Evolutionary conservation across 177 flowering plant species (phyloP).

Genomic region (Vitis hybrid): DNA sequence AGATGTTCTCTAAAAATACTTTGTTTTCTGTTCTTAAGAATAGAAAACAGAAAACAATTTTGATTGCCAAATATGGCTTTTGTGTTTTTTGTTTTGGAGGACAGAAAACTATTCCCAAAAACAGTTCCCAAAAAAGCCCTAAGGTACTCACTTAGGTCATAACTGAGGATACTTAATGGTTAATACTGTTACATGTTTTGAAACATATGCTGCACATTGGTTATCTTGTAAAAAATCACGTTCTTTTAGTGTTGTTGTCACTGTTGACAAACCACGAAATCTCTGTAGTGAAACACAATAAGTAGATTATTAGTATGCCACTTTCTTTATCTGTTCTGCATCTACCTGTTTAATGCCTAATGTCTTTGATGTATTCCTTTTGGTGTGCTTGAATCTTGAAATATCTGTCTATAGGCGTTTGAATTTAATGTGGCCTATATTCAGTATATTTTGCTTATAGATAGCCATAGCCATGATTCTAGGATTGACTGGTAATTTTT

Average conservation of each 20-base stretch:
- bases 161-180: no score
- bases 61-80: no score
- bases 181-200: background rate
- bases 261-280: background rate
- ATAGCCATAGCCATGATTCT: background rate
- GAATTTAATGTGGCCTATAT: no score
- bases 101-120: no score
- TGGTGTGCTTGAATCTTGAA: background rate
- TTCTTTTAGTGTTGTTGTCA: no score
- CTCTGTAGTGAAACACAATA: background rate
- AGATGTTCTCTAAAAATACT: no score
- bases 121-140: no score
- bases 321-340: background rate
- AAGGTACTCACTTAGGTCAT: no score
- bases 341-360: background rate
- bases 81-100: no score
- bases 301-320: background rate
- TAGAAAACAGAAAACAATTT: no score
- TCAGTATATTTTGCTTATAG: no score
- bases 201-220: background rate
- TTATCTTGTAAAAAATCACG: no score
- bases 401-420: background rate
- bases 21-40: accelerated
- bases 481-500: constrained; percentile 15
- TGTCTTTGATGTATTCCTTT: background rate